phyloP scores from a whole-genome alignment of 1,139 yeast species.

The Yamadazyma blattariae region DNA sequence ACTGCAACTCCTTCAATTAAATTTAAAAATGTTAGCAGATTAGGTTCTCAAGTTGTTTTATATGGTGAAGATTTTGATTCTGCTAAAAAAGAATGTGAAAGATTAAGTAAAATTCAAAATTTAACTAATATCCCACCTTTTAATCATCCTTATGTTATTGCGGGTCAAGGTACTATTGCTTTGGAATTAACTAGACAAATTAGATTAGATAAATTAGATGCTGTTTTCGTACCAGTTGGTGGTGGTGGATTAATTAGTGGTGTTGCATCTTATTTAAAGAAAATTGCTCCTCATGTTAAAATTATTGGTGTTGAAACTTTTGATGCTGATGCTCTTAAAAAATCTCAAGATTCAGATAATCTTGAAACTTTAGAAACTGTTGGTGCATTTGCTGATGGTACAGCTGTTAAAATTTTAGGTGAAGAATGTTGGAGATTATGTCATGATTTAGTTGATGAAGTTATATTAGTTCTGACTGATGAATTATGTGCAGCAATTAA shows the following conservation, averaged over 20 bases:
- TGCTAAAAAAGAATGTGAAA: constrained; percentile 83
- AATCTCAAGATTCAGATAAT: constrained; percentile 58
- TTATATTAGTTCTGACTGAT: constrained; percentile 84
- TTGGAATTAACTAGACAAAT: constrained; percentile 89
- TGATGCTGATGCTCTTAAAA: constrained; percentile 89
- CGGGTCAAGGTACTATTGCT: constrained; percentile 99
- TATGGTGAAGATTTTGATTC: constrained; percentile 93
- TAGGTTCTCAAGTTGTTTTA: constrained; percentile 92
- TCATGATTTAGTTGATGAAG: constrained; percentile 78
- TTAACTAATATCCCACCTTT: constrained; percentile 93
- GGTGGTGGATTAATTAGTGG: constrained; percentile 98
- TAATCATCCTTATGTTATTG: constrained; percentile 96
- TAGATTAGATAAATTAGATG: constrained; percentile 71
- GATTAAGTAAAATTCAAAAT: constrained; percentile 66
- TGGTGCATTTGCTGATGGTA: constrained; percentile 99
- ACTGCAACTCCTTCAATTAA: constrained; percentile 94
- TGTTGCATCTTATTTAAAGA: constrained; percentile 80
- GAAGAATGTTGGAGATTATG: constrained; percentile 87
- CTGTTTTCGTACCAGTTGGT: constrained; percentile 91
- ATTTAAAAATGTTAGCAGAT: constrained; percentile 81
- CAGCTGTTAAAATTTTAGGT: constrained; percentile 92
- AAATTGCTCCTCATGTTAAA: constrained; percentile 97
- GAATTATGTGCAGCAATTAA: constrained; percentile 97
- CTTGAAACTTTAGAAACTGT: constrained; percentile 62
- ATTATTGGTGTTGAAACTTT: constrained; percentile 93